A percentile compares a stretch with the other conserved stretches of the same genome.
Evolutionary conservation across 2,329 filamentous ascomycete species (phyloP).

Genomic region (Raffaelea albimanens): DNA sequence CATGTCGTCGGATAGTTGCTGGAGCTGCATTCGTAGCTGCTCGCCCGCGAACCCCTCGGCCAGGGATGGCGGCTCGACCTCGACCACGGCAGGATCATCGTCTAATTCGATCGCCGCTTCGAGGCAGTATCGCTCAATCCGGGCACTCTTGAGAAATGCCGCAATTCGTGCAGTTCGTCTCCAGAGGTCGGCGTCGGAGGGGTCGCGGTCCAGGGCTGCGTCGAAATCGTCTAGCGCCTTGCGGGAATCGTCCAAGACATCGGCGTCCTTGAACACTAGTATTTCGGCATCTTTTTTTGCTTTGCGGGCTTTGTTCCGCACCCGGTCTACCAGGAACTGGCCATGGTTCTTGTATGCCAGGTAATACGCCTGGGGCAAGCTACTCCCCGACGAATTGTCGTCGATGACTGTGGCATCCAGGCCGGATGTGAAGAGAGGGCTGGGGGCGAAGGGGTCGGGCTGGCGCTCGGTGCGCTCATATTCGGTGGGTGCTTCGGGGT

Average conservation of each 20-base stretch:
- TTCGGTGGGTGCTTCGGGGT: constrained; percentile 77
- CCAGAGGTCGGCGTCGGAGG: constrained; percentile 60
- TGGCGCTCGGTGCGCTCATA: constrained; percentile 62
- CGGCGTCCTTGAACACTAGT: constrained; percentile 23
- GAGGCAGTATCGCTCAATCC: constrained; percentile 52
- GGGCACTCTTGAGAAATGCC: constrained; percentile 44
- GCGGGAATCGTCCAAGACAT: constrained; percentile 27
- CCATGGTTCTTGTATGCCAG: constrained; percentile 93
- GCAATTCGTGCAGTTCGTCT: constrained; percentile 49
- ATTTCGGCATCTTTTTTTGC: constrained; percentile 4
- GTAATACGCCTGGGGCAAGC: constrained; percentile 80
- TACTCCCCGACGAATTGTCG: constrained; percentile 67
- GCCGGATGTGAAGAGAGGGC: constrained; percentile 36
- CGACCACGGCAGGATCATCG: constrained; percentile 53
- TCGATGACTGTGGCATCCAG: constrained; percentile 50
- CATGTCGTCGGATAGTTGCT: constrained; percentile 44
- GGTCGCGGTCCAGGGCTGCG: constrained; percentile 52
- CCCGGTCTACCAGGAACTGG: constrained; percentile 75
- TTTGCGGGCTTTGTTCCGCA: constrained; percentile 40
- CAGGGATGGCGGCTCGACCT: constrained; percentile 53
- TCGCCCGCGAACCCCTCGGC: constrained; percentile 55
- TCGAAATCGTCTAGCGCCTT: constrained; percentile 47
- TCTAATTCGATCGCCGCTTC: constrained; percentile 59
- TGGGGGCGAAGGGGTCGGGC: constrained; percentile 37
- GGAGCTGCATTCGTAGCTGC: constrained; percentile 46